Conservation (phyloP, 768 basidiomycete genomes). For the Leccinellum albellum region DNA sequence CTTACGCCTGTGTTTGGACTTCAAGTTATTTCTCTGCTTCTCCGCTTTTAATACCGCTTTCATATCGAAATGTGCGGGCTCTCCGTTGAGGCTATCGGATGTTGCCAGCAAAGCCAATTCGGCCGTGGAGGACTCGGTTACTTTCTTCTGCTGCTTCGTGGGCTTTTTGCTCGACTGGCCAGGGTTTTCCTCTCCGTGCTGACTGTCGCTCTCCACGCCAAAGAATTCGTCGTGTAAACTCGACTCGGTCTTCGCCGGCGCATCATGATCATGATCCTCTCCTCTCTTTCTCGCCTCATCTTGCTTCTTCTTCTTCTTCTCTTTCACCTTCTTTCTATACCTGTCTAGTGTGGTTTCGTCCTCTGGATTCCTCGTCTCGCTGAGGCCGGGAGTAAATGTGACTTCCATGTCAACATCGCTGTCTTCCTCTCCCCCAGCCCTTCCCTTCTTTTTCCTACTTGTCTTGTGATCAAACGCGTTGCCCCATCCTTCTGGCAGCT, state of each 20-base stretch:
- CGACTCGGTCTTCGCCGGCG: slow-evolving; percentile 9
- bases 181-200: slow-evolving; percentile 21
- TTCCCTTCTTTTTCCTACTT: not conserved
- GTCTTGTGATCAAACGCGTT: slow-evolving; percentile 31
- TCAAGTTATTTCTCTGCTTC: slow-evolving; percentile 51
- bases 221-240: slow-evolving; percentile 74
- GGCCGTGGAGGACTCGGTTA: slow-evolving; percentile 35
- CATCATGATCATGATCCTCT: slow-evolving; percentile 20
- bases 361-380: slow-evolving; percentile 45
- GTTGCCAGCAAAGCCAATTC: slow-evolving; percentile 63
- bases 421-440: slow-evolving; percentile 21
- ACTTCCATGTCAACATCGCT: slow-evolving; percentile 85
- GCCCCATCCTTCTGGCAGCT: slow-evolving; percentile 84
- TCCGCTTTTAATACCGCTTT: slow-evolving; percentile 85
- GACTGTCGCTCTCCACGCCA: slow-evolving; percentile 34
- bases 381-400: slow-evolving; percentile 87
- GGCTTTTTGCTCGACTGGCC: slow-evolving; percentile 23
- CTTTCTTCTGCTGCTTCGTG: slow-evolving; percentile 20
- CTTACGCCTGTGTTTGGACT: slow-evolving; percentile 35
- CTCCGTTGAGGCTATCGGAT: slow-evolving; percentile 49
- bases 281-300: slow-evolving; percentile 49
- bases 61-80: slow-evolving; percentile 84
- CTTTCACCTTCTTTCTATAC: slow-evolving; percentile 86
- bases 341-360: slow-evolving; percentile 88
- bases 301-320: slow-evolving; percentile 82